phyloP scores from a whole-genome alignment of 169 alveolate genomes.

The Eimeria necatrix region DNA sequence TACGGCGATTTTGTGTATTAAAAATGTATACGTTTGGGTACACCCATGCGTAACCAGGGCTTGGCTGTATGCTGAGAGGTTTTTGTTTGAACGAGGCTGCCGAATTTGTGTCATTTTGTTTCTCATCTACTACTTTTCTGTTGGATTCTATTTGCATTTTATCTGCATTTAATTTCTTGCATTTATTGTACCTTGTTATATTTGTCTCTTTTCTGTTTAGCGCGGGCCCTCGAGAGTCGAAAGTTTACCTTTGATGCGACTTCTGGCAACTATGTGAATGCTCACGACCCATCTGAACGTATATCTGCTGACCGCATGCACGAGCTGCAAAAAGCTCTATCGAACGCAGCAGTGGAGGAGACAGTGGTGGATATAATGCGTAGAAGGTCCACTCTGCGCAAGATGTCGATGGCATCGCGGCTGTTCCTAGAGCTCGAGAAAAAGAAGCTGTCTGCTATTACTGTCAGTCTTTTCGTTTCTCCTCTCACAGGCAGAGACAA shows the following conservation, averaged over 20 bases:
- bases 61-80: no score
- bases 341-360: slow-evolving; percentile 41
- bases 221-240: slow-evolving; percentile 3
- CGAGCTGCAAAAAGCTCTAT: slow-evolving; percentile 24
- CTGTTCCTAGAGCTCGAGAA: neutral
- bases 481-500: no score
- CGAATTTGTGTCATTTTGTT: neutral
- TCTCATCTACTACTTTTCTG: neutral
- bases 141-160: no score
- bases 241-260: slow-evolving; percentile 28
- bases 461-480: neutral
- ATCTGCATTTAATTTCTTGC: neutral
- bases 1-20: no score
- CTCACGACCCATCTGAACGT: neutral
- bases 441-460: neutral
- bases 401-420: slow-evolving; percentile 41
- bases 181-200: neutral
- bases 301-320: neutral
- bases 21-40: no score
- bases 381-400: slow-evolving; percentile 22
- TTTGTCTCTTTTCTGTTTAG: neutral
- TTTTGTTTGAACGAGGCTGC: neutral
- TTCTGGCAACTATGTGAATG: slow-evolving; percentile 41
- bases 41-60: no score
- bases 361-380: slow-evolving; percentile 42